These are phyloP conservation scores for Nitzschia putrida DNA, from an alignment of 108 stramenopile genomes.

Conservation along the genomic window DNA sequence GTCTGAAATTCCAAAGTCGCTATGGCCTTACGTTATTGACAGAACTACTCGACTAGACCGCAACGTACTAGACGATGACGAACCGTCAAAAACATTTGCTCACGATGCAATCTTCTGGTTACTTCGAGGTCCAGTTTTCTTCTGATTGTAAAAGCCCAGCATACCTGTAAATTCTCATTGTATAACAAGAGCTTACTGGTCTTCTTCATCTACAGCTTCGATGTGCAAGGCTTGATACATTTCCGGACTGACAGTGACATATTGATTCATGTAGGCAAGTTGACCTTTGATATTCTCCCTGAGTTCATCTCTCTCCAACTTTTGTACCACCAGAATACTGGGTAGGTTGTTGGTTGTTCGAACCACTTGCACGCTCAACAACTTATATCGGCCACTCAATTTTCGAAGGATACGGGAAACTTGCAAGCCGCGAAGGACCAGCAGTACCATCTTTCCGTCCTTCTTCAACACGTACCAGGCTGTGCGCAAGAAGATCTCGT, in stretches of 20 bases:
- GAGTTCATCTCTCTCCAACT: slow-evolving; percentile 53
- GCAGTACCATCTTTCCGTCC: slow-evolving; percentile 60
- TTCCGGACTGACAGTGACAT: slow-evolving; percentile 63
- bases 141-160: no score
- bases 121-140: slow-evolving; percentile 30
- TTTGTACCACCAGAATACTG: slow-evolving; percentile 68
- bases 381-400: slow-evolving; percentile 57
- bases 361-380: slow-evolving; percentile 59
- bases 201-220: slow-evolving; percentile 61
- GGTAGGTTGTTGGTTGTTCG: slow-evolving; percentile 74
- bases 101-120: slow-evolving; percentile 27
- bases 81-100: slow-evolving; percentile 2
- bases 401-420: slow-evolving; percentile 68
- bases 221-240: slow-evolving; percentile 65
- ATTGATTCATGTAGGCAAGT: slow-evolving; percentile 60
- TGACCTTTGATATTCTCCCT: slow-evolving; percentile 63
- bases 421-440: slow-evolving; percentile 70
- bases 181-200: background rate
- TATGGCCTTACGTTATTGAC: slow-evolving; percentile 33
- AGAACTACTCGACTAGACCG: slow-evolving; percentile 19
- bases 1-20: slow-evolving; percentile 13
- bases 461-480: slow-evolving; percentile 68
- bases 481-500: slow-evolving; percentile 68
- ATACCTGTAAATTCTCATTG: no score
- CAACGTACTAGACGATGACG: background rate